A percentile compares a stretch with the other conserved stretches of the same genome.
These are phyloP conservation scores for Aspergillus texensis DNA, from an alignment of 2,329 filamentous ascomycete species.

Conservation along the genomic window DNA sequence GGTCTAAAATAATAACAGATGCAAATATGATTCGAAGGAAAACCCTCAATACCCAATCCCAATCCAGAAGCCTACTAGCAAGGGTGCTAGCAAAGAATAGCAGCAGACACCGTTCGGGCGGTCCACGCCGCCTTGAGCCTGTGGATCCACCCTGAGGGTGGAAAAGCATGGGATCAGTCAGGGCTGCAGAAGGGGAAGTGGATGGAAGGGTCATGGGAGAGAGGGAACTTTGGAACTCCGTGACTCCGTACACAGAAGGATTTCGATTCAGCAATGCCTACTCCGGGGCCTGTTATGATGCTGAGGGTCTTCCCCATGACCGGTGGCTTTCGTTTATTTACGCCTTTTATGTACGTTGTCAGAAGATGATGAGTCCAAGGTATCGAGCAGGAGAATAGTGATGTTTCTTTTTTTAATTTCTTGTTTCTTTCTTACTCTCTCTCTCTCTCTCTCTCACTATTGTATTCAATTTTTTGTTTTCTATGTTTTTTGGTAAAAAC, in stretches of 20 bases:
- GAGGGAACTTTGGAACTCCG: not conserved
- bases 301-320: not conserved
- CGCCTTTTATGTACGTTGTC: not conserved
- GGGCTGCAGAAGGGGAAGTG: slow-evolving; percentile 10
- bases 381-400: not conserved
- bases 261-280: not conserved
- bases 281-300: not conserved
- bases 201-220: slow-evolving; percentile 10
- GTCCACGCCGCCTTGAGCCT: slow-evolving; percentile 23
- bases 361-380: not conserved
- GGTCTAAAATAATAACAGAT: slow-evolving; percentile 13
- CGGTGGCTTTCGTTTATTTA: not conserved
- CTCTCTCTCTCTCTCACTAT: not conserved
- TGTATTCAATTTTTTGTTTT: not conserved
- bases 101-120: slow-evolving; percentile 22
- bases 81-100: slow-evolving; percentile 15
- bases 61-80: slow-evolving; percentile 16
- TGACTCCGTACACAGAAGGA: not conserved
- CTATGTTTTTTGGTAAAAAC: not conserved
- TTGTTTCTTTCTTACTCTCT: not conserved
- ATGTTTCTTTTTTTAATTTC: not conserved
- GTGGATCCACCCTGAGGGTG: slow-evolving; percentile 18
- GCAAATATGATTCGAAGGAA: slow-evolving; percentile 1
- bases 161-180: slow-evolving; percentile 15
- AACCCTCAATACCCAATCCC: slow-evolving; percentile 12